Base-by-base conservation (phyloP, 495 filamentous ascomycete species). In the Polyplosphaeria fusca region DNA sequence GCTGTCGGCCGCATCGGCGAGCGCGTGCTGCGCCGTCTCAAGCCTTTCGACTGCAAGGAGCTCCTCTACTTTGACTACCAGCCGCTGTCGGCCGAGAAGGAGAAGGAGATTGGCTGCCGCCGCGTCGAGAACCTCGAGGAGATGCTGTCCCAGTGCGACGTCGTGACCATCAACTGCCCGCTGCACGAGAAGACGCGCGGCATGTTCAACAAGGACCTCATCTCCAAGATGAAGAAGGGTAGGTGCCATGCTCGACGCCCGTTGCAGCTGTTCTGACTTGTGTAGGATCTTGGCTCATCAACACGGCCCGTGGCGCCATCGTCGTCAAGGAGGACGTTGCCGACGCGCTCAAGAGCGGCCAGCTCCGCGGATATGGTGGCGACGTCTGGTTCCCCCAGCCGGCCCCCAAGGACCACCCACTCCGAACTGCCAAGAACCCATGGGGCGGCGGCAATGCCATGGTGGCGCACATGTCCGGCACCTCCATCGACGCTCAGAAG, bases 21-120 rank as follows among this genome's bases (percentile, higher is more conserved):
- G 83, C 92, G 93, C 76, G 93, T 98, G 44, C 80, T 98, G 60
- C 85, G 91, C 73, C 86, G 93, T 65, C 84, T 98, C 38, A 95
- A 91, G 82, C 75, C 91, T 58, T 98, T 97, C 68, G 93, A 96
- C 77, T 98, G 93, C 88, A 98, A 96, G 85, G 93, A 98, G 82
- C 82, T 98, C 35, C 82, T 98, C 53, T 98, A 98, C 86, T 98
- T 88, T 72, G 93, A 98, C 78, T 98, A 98, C 84, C 93, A 98
- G 77, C 91, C 92, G 28, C 81, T 98, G 58, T 78, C 72, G 47
- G 70, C 89, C 51, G 91, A 95, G 77, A 77, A 85, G 64, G 93
- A 98, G 83, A 85, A 86, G 73, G 93, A 96, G 79, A 96, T 98
- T 74, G 93, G 93, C 71, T 91, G 86, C 80, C 81, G 93, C 66